Percentiles rank a stretch among this genome's conserved stretches.
Evolutionary conservation across 1,284 basidiomycete species (phyloP).

Genomic region (Tremellales sp.): DNA sequence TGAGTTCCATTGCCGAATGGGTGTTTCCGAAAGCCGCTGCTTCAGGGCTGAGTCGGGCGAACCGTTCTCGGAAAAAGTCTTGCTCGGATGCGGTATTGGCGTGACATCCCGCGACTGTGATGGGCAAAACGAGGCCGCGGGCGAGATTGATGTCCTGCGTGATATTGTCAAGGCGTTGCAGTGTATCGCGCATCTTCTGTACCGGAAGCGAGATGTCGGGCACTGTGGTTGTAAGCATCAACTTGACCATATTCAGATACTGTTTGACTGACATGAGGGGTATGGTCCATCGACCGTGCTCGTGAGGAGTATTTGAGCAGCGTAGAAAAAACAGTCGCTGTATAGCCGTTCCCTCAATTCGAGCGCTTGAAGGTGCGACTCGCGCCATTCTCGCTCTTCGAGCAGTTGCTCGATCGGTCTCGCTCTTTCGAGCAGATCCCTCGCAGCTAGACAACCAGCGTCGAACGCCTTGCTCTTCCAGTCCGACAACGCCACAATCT

Average conservation of each 20-base stretch:
- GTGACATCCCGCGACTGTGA: conserved; percentile 24
- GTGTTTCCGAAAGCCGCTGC: conserved; percentile 59
- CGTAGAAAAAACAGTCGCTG: conserved; percentile 1
- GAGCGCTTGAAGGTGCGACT: not conserved
- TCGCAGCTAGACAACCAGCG: conserved; percentile 51
- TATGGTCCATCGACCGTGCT: conserved; percentile 20
- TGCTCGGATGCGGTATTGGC: conserved; percentile 44
- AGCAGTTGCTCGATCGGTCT: conserved; percentile 54
- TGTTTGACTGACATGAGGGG: conserved; percentile 15
- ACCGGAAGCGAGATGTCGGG: conserved; percentile 42
- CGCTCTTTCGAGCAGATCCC: conserved; percentile 55
- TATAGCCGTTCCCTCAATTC: not conserved
- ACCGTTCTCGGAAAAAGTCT: conserved; percentile 51
- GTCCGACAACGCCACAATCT: conserved; percentile 61
- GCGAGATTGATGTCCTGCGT: conserved; percentile 54
- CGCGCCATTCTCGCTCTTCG: not conserved
- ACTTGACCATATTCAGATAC: not conserved
- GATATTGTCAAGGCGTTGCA: conserved; percentile 50
- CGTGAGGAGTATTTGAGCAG: conserved; percentile 19
- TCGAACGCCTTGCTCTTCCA: conserved; percentile 57
- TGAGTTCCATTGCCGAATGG: conserved; percentile 55
- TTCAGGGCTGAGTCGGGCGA: conserved; percentile 54
- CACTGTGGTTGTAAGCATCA: too few relatives aligned
- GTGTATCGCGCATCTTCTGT: conserved; percentile 45
- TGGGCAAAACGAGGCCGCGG: conserved; percentile 60